Percentiles rank a stretch among this genome's conserved stretches.
These are phyloP conservation scores for Trichoderma citrinoviride DNA, from an alignment of 2,329 filamentous ascomycete species.

Conservation along the genomic window DNA sequence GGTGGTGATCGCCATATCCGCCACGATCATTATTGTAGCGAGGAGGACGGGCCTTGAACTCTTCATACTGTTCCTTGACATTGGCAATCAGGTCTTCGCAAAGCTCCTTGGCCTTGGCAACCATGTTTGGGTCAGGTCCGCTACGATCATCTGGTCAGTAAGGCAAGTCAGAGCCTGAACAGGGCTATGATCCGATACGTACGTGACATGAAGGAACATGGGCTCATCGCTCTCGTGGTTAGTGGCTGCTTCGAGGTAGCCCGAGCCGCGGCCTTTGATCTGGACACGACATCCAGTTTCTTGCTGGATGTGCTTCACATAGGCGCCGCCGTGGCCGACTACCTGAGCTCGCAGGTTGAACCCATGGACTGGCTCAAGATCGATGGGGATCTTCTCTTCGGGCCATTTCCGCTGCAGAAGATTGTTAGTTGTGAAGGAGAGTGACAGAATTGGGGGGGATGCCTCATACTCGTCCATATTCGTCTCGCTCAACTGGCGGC, in stretches of 20 bases:
- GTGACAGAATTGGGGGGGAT: conserved; percentile 19
- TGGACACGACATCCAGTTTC: conserved; percentile 95
- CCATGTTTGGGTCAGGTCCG: conserved; percentile 82
- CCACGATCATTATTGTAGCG: conserved; percentile 52
- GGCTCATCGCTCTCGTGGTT: conserved; percentile 88
- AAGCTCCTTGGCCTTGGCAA: conserved; percentile 80
- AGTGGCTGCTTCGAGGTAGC: conserved; percentile 88
- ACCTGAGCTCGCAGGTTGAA: conserved; percentile 97
- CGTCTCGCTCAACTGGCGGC: conserved; percentile 73
- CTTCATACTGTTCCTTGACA: conserved; percentile 85
- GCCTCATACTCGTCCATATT: conserved; percentile 70
- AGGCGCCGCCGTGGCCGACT: conserved; percentile 88
- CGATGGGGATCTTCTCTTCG: conserved; percentile 89
- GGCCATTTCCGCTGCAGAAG: conserved; percentile 87
- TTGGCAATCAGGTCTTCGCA: conserved; percentile 85
- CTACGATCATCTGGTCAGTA: conserved; percentile 44
- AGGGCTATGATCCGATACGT: conserved; percentile 39
- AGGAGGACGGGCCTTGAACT: conserved; percentile 80
- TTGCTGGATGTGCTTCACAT: conserved; percentile 97
- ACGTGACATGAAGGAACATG: conserved; percentile 97
- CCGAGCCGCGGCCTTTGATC: conserved; percentile 94
- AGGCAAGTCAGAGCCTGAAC: conserved; percentile 29
- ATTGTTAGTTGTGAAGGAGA: conserved; percentile 17
- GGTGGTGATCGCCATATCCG: conserved; percentile 33
- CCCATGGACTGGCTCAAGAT: conserved; percentile 84